These are phyloP conservation scores for Onygenales sp. DNA, from an alignment of 2,329 filamentous ascomycete species.

Conservation along the genomic window DNA sequence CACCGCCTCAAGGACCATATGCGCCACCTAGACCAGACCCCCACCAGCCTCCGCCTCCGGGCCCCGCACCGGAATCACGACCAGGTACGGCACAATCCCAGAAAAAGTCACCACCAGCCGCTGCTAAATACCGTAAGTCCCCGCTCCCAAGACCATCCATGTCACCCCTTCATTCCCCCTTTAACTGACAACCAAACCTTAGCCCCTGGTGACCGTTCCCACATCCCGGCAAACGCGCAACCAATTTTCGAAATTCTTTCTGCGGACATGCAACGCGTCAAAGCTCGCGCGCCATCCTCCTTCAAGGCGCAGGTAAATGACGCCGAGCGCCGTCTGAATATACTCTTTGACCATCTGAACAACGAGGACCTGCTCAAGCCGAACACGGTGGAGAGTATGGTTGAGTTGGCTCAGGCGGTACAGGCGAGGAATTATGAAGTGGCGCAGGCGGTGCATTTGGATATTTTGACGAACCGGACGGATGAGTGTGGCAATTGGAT, in stretches of 20 bases:
- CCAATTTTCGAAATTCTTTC: slow-evolving; percentile 72
- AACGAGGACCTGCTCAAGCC: slow-evolving; percentile 83
- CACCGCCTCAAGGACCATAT: slow-evolving; percentile 32
- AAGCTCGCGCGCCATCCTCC: slow-evolving; percentile 70
- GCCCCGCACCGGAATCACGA: slow-evolving; percentile 35
- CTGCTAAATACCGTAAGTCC: slow-evolving; percentile 59
- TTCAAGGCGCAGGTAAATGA: slow-evolving; percentile 87
- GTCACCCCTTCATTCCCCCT: not conserved
- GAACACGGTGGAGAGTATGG: slow-evolving; percentile 48
- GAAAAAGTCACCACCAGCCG: slow-evolving; percentile 38
- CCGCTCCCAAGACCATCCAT: not conserved
- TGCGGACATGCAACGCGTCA: slow-evolving; percentile 80
- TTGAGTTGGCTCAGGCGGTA: slow-evolving; percentile 50
- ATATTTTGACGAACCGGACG: slow-evolving; percentile 66
- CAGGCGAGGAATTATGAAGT: slow-evolving; percentile 59
- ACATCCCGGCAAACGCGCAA: slow-evolving; percentile 70
- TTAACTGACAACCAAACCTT: slow-evolving; percentile 11
- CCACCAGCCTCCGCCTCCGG: slow-evolving; percentile 28
- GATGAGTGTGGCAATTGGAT: slow-evolving; percentile 82
- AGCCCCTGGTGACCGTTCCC: slow-evolving; percentile 71
- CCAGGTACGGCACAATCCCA: slow-evolving; percentile 43
- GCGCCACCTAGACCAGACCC: slow-evolving; percentile 34
- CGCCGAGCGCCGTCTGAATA: slow-evolving; percentile 81
- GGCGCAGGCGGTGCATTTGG: slow-evolving; percentile 60
- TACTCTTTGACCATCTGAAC: slow-evolving; percentile 96